A percentile compares a stretch with the other conserved stretches of the same genome.
Evolutionary conservation across 2,329 filamentous ascomycete species (phyloP).

Genomic region (Cryphonectria parasitica): DNA sequence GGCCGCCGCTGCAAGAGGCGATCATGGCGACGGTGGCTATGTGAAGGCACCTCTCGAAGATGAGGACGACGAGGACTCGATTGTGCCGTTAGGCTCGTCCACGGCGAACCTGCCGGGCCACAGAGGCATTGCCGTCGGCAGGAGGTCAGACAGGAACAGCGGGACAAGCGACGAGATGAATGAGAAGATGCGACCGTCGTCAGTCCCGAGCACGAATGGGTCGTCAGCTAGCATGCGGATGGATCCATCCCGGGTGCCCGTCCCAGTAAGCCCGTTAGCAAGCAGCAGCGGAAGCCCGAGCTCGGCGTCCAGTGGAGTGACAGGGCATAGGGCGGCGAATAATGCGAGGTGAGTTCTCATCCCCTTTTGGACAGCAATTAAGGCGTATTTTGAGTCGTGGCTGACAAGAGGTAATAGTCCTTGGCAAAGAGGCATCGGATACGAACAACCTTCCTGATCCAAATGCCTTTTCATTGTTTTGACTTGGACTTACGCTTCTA

Average conservation of each 20-base stretch:
- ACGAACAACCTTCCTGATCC: constrained; percentile 43
- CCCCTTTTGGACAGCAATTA: background rate
- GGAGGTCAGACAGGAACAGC: constrained; percentile 53
- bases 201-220: constrained; percentile 35
- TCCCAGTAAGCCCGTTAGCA: constrained; percentile 37
- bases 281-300: constrained; percentile 37
- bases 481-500: constrained; percentile 4
- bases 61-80: constrained; percentile 73
- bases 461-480: background rate
- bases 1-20: constrained; percentile 79
- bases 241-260: constrained; percentile 30
- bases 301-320: constrained; percentile 45
- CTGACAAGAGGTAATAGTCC: constrained; percentile 45
- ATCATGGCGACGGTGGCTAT: constrained; percentile 59
- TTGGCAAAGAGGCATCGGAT: constrained; percentile 61
- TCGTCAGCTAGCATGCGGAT: constrained; percentile 31
- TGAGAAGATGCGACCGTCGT: constrained; percentile 30
- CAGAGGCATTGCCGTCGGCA: constrained; percentile 35
- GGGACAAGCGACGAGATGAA: constrained; percentile 42
- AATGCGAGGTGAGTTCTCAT: constrained; percentile 49
- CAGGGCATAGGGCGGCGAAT: constrained; percentile 44
- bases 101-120: constrained; percentile 20
- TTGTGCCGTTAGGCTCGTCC: constrained; percentile 47
- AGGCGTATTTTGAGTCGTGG: constrained; percentile 7
- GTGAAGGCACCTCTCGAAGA: constrained; percentile 63